Percentiles rank a stretch among this genome's conserved stretches.
Evolutionary conservation across 202 grass and related monocot species (phyloP).

Genomic region (Elaeis oleifera): DNA sequence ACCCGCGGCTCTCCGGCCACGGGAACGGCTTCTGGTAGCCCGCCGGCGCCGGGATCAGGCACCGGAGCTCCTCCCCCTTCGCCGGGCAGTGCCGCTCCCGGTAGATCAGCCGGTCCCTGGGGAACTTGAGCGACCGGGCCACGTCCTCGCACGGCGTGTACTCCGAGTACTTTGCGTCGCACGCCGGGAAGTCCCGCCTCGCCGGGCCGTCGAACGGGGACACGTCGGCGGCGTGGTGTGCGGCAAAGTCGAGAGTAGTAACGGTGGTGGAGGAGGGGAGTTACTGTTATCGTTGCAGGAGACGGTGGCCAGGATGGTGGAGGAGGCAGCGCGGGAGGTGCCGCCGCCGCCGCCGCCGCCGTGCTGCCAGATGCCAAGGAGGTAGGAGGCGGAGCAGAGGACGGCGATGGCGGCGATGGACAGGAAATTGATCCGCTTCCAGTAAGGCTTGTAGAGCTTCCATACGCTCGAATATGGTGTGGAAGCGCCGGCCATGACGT

Average conservation of each 20-base stretch:
- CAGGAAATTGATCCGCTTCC: conserved; percentile 13
- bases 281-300: not conserved
- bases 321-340: conserved; percentile 22
- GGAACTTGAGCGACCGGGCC: conserved; percentile 65
- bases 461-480: not conserved
- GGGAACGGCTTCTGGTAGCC: conserved; percentile 67
- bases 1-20: conserved; percentile 75
- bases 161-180: conserved; percentile 56
- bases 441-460: not conserved
- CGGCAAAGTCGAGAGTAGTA: conserved; percentile 43
- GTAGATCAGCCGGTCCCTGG: conserved; percentile 66
- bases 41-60: conserved; percentile 61
- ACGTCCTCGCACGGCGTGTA: conserved; percentile 93
- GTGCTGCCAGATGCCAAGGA: conserved; percentile 50
- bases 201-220: not conserved
- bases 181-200: conserved; percentile 33
- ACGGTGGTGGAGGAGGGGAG: not conserved
- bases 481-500: not conserved
- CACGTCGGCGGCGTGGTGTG: conserved; percentile 35
- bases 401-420: conserved; percentile 16
- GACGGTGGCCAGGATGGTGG: conserved; percentile 4
- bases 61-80: conserved; percentile 46
- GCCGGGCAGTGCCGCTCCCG: conserved; percentile 71
- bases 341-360: conserved; percentile 19
- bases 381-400: conserved; percentile 24